A percentile compares a stretch with the other conserved stretches of the same genome.
Evolutionary conservation across 2,329 filamentous ascomycete genomes (phyloP).

Genomic region (Penicillium sp.): DNA sequence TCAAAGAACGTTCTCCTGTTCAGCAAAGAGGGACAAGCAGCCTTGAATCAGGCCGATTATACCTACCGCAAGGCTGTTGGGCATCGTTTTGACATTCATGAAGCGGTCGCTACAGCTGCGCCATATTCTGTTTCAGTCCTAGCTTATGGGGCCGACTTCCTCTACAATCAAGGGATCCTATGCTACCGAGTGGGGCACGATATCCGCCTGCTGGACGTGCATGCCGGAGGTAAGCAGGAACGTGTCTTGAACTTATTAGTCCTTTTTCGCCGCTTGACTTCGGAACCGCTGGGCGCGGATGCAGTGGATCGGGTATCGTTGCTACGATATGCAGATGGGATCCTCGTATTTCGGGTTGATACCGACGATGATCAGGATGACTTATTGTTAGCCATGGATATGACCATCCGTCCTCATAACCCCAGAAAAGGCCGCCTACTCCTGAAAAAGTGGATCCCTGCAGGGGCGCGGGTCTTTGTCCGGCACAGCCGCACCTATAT

Average conservation of each 20-base stretch:
- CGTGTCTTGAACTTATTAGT: slow-evolving; percentile 56
- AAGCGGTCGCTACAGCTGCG: slow-evolving; percentile 60
- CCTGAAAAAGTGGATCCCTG: slow-evolving; percentile 44
- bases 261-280: slow-evolving; percentile 37
- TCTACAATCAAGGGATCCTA: slow-evolving; percentile 64
- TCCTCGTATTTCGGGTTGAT: slow-evolving; percentile 60
- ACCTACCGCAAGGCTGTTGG: slow-evolving; percentile 55
- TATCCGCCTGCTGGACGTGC: slow-evolving; percentile 62
- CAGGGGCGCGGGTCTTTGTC: slow-evolving; percentile 63
- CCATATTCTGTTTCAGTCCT: slow-evolving; percentile 65
- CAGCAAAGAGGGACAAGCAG: slow-evolving; percentile 48
- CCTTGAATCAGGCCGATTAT: slow-evolving; percentile 41
- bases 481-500: slow-evolving; percentile 63
- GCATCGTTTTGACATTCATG: slow-evolving; percentile 61
- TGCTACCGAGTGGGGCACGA: slow-evolving; percentile 60
- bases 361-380: slow-evolving; percentile 43
- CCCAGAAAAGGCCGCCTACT: slow-evolving; percentile 40
- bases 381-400: slow-evolving; percentile 58
- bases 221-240: slow-evolving; percentile 51
- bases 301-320: slow-evolving; percentile 52
- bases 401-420: slow-evolving; percentile 25
- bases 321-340: slow-evolving; percentile 58
- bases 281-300: slow-evolving; percentile 35
- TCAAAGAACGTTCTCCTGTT: slow-evolving; percentile 43
- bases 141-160: slow-evolving; percentile 61